These are phyloP conservation scores for Podospora bellae-mahoneyi DNA, from an alignment of 495 filamentous ascomycete genomes.

Conservation along the genomic window DNA sequence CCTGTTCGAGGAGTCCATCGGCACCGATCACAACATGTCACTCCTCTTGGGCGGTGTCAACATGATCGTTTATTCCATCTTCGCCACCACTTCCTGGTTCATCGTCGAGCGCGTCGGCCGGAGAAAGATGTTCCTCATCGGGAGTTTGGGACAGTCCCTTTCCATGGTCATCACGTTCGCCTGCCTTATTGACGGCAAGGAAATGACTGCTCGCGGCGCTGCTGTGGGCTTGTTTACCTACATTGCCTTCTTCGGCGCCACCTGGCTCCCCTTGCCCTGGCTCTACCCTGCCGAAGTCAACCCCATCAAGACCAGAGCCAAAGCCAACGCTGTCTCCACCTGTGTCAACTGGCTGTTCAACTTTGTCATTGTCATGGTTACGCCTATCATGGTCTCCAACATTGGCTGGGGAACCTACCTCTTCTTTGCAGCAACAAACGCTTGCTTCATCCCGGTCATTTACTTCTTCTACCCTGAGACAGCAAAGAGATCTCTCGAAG, in stretches of 20 bases:
- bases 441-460: slow-evolving; percentile 66
- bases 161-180: slow-evolving; percentile 75
- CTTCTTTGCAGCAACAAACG: slow-evolving; percentile 72
- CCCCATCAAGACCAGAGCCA: slow-evolving; percentile 68
- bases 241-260: slow-evolving; percentile 72
- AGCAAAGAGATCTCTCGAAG: slow-evolving; percentile 64
- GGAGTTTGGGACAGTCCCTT: slow-evolving; percentile 64
- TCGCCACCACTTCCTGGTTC: slow-evolving; percentile 76
- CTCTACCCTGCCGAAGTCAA: slow-evolving; percentile 66
- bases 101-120: slow-evolving; percentile 72
- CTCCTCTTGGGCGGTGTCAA: slow-evolving; percentile 75
- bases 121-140: slow-evolving; percentile 66
- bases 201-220: slow-evolving; percentile 59
- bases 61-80: slow-evolving; percentile 75
- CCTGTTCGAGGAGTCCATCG: slow-evolving; percentile 65
- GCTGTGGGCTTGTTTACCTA: slow-evolving; percentile 77
- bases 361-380: slow-evolving; percentile 78
- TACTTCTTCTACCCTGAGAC: slow-evolving; percentile 79
- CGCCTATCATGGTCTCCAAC: slow-evolving; percentile 64
- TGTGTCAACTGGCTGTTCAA: slow-evolving; percentile 81
- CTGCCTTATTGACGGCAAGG: slow-evolving; percentile 60
- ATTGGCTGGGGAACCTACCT: slow-evolving; percentile 77
- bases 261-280: slow-evolving; percentile 70
- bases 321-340: slow-evolving; percentile 73
- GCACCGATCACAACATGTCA: slow-evolving; percentile 54